Conservation (phyloP, 108 stramenopile genomes). For the Nitzschia sp. region DNA sequence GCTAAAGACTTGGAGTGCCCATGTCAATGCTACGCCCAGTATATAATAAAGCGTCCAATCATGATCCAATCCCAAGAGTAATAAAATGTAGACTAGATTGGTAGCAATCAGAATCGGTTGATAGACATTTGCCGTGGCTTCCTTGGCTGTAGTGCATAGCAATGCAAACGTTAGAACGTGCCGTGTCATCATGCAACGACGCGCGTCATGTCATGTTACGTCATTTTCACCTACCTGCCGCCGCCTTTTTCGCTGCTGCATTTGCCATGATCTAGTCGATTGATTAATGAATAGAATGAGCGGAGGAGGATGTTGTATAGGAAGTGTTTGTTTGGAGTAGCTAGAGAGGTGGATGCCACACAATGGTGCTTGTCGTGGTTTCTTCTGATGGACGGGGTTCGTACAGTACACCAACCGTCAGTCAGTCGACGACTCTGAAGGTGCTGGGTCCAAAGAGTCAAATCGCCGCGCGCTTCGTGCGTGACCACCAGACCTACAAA, state of each 20-base stretch:
- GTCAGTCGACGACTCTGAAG: too few species aligned
- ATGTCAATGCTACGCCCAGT: slow-evolving; percentile 30
- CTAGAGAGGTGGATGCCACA: too few species aligned
- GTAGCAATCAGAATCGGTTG: slow-evolving; percentile 43
- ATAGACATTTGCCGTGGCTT: slow-evolving; percentile 48
- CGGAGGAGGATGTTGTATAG: too few species aligned
- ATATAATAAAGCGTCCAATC: slow-evolving; percentile 25
- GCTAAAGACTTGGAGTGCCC: slow-evolving; percentile 36
- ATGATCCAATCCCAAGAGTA: slow-evolving; percentile 24
- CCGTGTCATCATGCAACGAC: background rate
- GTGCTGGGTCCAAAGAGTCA: too few species aligned
- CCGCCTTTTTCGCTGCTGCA: slow-evolving; percentile 68
- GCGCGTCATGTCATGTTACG: too few species aligned
- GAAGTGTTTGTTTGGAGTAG: too few species aligned
- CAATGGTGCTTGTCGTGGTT: too few species aligned
- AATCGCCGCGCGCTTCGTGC: too few species aligned
- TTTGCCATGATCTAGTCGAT: slow-evolving; percentile 50
- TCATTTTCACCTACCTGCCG: slow-evolving; percentile 35
- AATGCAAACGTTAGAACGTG: background rate
- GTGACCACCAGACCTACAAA: too few species aligned
- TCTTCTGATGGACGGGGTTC: too few species aligned
- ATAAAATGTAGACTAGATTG: slow-evolving; percentile 46
- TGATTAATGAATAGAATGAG: too few species aligned
- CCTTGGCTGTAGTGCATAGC: slow-evolving; percentile 50
- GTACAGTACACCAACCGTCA: too few species aligned